Conservation (phyloP, 129 eudicot genomes). For the Cynara cardunculus region DNA sequence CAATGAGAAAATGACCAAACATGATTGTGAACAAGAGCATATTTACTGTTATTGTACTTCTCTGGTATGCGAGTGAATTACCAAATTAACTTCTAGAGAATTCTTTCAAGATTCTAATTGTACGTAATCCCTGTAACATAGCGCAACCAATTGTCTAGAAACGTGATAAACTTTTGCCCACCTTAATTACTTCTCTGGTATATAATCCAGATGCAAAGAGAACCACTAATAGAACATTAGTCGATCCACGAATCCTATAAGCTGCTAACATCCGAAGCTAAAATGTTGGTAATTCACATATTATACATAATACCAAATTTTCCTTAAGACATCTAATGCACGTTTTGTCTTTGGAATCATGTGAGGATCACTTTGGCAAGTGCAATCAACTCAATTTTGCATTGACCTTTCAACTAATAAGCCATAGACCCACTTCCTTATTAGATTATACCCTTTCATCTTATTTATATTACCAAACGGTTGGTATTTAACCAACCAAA, state of each 20-base stretch:
- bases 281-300: neutral
- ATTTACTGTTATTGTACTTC: no score
- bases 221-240: no score
- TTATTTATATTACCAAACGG: neutral
- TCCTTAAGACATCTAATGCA: neutral
- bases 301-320: neutral
- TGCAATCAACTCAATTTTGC: neutral
- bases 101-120: neutral
- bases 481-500: neutral
- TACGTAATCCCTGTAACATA: neutral
- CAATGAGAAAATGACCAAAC: neutral
- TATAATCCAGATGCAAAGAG: no score
- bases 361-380: no score
- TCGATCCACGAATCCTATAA: no score
- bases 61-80: no score
- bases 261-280: neutral
- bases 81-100: neutral
- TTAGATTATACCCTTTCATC: neutral
- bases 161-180: no score
- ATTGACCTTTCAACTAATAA: neutral
- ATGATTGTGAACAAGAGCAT: neutral
- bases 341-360: no score
- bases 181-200: no score
- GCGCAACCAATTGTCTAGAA: neutral
- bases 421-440: neutral